A percentile compares a stretch with the other conserved stretches of the same genome.
Evolutionary conservation across 192 early-diverging fungal species (phyloP).

Genomic region (Backusella tuberculispora): DNA sequence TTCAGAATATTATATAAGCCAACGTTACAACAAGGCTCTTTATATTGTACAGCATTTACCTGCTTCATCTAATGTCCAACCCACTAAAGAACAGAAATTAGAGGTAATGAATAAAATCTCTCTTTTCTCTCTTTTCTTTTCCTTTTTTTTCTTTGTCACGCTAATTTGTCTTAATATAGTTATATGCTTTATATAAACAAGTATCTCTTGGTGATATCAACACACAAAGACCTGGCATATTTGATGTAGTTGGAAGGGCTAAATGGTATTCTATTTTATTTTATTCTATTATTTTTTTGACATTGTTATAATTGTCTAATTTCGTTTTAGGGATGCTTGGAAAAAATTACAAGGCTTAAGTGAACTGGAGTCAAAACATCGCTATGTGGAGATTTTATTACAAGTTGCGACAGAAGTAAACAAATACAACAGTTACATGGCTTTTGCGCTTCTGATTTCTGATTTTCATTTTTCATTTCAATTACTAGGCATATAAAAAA

Average conservation of each 20-base stretch:
- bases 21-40: slow-evolving; percentile 41
- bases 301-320: neutral
- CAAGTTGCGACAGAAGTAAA: slow-evolving; percentile 33
- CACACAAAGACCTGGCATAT: slow-evolving; percentile 48
- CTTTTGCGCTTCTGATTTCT: neutral
- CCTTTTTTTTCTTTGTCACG: neutral
- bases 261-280: slow-evolving; percentile 40
- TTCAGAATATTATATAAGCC: slow-evolving; percentile 36
- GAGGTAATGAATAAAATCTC: slow-evolving; percentile 22
- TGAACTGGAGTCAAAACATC: slow-evolving; percentile 45
- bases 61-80: slow-evolving; percentile 43
- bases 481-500: slow-evolving; percentile 34
- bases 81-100: slow-evolving; percentile 46
- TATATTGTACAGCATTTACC: slow-evolving; percentile 43
- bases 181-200: slow-evolving; percentile 58
- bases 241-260: slow-evolving; percentile 51
- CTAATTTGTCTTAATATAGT: slow-evolving; percentile 29
- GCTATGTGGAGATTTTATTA: slow-evolving; percentile 41
- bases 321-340: slow-evolving; percentile 46
- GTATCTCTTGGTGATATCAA: slow-evolving; percentile 45
- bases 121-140: neutral
- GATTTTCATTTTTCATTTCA: neutral
- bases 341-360: slow-evolving; percentile 51
- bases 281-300: neutral
- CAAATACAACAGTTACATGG: neutral